A percentile compares a stretch with the other conserved stretches of the same genome.
phyloP scores from a whole-genome alignment of 2,329 filamentous ascomycete species.

The Sporothrix mexicana region DNA sequence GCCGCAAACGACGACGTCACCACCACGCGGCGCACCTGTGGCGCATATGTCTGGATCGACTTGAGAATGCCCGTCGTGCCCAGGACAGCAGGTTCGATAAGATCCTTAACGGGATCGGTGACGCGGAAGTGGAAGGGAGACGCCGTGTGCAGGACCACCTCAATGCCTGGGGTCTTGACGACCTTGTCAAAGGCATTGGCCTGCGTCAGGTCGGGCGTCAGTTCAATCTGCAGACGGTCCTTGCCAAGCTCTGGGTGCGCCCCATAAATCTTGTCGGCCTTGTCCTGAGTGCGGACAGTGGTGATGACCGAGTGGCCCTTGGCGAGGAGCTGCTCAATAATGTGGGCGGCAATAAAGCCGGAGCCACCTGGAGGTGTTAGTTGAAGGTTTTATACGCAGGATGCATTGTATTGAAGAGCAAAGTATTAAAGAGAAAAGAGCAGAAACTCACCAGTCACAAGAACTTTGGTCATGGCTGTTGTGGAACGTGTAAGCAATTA shows the following conservation, averaged over 20 bases:
- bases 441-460: slow-evolving; percentile 50
- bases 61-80: slow-evolving; percentile 73
- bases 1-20: slow-evolving; percentile 63
- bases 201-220: slow-evolving; percentile 79
- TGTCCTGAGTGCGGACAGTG: slow-evolving; percentile 61
- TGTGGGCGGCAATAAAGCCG: slow-evolving; percentile 61
- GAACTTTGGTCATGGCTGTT: slow-evolving; percentile 52
- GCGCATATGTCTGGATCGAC: slow-evolving; percentile 65
- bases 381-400: not conserved
- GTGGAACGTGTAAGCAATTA: slow-evolving; percentile 19
- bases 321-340: slow-evolving; percentile 60
- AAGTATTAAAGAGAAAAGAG: not conserved
- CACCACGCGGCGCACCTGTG: slow-evolving; percentile 72
- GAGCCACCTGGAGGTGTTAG: slow-evolving; percentile 50
- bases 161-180: slow-evolving; percentile 55
- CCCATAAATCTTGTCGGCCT: slow-evolving; percentile 58
- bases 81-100: slow-evolving; percentile 63
- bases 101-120: slow-evolving; percentile 57
- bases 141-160: slow-evolving; percentile 65
- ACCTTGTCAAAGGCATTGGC: slow-evolving; percentile 74
- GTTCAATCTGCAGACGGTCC: slow-evolving; percentile 55
- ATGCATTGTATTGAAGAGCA: not conserved
- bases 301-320: slow-evolving; percentile 60
- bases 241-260: slow-evolving; percentile 52
- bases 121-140: slow-evolving; percentile 64